Base-by-base conservation (phyloP, 306 rosid genomes). In the Vicia faba region DNA sequence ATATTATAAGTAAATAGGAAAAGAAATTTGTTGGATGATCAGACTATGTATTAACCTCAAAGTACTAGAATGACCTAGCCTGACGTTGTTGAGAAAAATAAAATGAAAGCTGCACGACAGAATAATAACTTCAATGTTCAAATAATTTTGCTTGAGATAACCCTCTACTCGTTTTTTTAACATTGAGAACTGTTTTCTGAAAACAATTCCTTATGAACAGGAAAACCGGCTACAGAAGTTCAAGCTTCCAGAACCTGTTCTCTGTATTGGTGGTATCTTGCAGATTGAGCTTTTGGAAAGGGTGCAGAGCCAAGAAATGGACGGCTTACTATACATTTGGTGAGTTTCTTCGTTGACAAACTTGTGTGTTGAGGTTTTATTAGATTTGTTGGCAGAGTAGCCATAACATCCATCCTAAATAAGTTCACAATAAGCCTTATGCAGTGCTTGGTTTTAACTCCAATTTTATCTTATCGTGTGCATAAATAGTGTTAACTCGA, bases 211-310 rank as follows among this genome's bases (percentile, higher is more conserved):
- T 74, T 18, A 5, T 63, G 71, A 73, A 67, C 91, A 93, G 98
- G 85, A 80, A 29, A 77, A 69, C 63, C 20, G 36, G 70, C 58
- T 89, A 72, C 98, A 93, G 83, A 88, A 66, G 54, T 93, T 89
- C 78, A 69, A 31, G 83, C 93, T 93, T 75, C 98, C 96, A 15
- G 86, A 93, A 83, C 96, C 96, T 59, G 88, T 88, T 68, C 91
- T 93, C 43, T 93, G 96, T 81, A 67, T 93, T 71, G 98, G 98
- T 65, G 96, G 97, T 59, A 61, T 88, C 81, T 75, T 93, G 81
- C 98, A 86, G 84, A 80, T 93, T 71, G 96, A 93, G 82, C 89
- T 89, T 58, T 80, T 93, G 70, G 98, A 89, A 66, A 89, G 98
- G 76, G 86, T 84, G 18, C 98, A 93, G 82, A 87, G 75, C 76